Percentiles rank a stretch among this genome's conserved stretches.
These are phyloP conservation scores for Ogataea ganodermae DNA, from an alignment of 805 yeast species.

Conservation along the genomic window DNA sequence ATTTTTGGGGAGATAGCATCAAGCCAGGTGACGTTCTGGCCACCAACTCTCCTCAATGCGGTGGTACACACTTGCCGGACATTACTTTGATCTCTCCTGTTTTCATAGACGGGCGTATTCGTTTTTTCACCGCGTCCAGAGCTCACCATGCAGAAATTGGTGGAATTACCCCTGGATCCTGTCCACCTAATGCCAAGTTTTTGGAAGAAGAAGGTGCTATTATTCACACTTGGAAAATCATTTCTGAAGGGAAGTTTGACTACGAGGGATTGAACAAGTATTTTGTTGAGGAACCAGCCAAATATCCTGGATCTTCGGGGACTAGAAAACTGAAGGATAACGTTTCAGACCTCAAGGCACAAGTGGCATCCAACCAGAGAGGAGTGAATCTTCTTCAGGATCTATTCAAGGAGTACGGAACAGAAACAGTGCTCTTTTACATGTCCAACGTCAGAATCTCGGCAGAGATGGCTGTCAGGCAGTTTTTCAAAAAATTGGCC, in stretches of 20 bases:
- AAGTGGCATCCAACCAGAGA: conserved; percentile 51
- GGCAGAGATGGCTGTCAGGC: conserved; percentile 47
- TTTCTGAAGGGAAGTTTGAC: conserved; percentile 51
- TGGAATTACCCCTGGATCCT: conserved; percentile 56
- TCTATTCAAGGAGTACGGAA: conserved; percentile 45
- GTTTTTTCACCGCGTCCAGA: conserved; percentile 57
- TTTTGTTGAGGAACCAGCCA: conserved; percentile 51
- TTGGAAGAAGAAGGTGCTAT: conserved; percentile 58
- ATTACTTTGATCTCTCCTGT: conserved; percentile 61
- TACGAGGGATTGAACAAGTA: conserved; percentile 49
- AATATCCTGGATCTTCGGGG: conserved; percentile 53
- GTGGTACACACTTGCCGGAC: conserved; percentile 51
- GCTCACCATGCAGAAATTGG: conserved; percentile 67
- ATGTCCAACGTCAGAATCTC: conserved; percentile 47
- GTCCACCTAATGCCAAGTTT: conserved; percentile 56
- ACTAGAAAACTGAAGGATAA: conserved; percentile 56
- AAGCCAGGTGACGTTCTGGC: conserved; percentile 46
- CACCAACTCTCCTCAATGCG: conserved; percentile 45
- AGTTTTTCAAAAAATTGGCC: conserved; percentile 38
- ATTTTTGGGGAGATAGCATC: conserved; percentile 39
- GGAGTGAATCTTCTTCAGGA: conserved; percentile 47
- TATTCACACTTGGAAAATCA: conserved; percentile 54
- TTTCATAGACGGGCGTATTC: conserved; percentile 43
- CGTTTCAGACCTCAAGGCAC: conserved; percentile 49
- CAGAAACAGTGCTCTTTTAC: conserved; percentile 44